These are phyloP conservation scores for Amanita pseudoporphyria DNA, from an alignment of 768 basidiomycete genomes.

Conservation along the genomic window DNA sequence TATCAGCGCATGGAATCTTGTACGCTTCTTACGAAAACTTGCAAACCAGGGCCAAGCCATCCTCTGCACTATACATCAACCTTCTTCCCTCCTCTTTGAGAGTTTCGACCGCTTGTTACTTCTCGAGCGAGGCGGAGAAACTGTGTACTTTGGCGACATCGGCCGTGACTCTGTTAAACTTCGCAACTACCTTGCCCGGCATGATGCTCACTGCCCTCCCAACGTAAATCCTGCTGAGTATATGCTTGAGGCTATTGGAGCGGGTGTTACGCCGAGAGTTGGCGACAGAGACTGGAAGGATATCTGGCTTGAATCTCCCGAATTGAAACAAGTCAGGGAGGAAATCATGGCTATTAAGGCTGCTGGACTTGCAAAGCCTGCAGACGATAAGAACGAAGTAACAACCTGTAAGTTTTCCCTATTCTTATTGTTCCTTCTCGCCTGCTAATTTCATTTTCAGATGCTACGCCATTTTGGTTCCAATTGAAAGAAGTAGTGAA, in stretches of 20 bases:
- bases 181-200: slow-evolving; percentile 63
- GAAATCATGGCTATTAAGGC: slow-evolving; percentile 40
- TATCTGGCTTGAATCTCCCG: slow-evolving; percentile 70
- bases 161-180: slow-evolving; percentile 62
- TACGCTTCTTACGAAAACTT: slow-evolving; percentile 75
- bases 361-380: slow-evolving; percentile 33
- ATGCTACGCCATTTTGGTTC: slow-evolving; percentile 68
- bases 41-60: slow-evolving; percentile 84
- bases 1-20: slow-evolving; percentile 71
- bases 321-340: slow-evolving; percentile 31
- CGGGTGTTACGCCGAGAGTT: slow-evolving; percentile 62
- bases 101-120: slow-evolving; percentile 69
- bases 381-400: slow-evolving; percentile 27
- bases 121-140: slow-evolving; percentile 73
- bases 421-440: neutral
- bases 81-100: slow-evolving; percentile 79
- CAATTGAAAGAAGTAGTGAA: slow-evolving; percentile 61
- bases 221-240: slow-evolving; percentile 76
- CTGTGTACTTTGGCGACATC: slow-evolving; percentile 91
- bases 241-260: slow-evolving; percentile 83
- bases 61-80: slow-evolving; percentile 86
- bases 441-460: slow-evolving; percentile 20
- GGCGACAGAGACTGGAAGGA: slow-evolving; percentile 82
- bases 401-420: slow-evolving; percentile 35
- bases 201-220: slow-evolving; percentile 66